Conservation (phyloP, 192 early-diverging fungal species). For the Irineochytrium annulatum region DNA sequence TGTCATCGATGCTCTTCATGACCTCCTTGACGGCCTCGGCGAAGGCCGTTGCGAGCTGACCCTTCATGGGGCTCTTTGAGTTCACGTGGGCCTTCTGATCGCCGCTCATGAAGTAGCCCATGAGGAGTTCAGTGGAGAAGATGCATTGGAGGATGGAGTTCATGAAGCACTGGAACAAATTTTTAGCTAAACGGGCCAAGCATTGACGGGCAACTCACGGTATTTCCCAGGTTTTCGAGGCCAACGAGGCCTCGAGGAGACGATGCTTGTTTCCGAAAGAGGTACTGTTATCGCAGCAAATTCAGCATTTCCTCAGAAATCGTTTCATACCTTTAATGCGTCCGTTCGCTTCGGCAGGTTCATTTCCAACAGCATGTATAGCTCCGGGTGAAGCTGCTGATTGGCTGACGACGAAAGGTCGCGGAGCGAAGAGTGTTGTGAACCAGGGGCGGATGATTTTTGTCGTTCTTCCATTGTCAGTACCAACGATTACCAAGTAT, state of each 20-base stretch:
- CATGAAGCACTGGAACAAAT: conserved; percentile 45
- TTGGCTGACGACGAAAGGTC: no score
- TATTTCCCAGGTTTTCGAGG: conserved; percentile 47
- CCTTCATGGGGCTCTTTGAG: conserved; percentile 27
- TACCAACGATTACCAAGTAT: no score
- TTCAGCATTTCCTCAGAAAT: not conserved
- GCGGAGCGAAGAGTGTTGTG: no score
- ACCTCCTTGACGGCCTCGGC: conserved; percentile 20
- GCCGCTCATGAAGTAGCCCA: conserved; percentile 24
- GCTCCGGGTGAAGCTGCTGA: conserved; percentile 12
- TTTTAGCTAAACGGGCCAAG: not conserved
- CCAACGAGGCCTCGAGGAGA: conserved; percentile 33
- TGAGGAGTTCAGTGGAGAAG: conserved; percentile 33
- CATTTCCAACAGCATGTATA: conserved; percentile 18
- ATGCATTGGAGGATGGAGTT: conserved; percentile 55
- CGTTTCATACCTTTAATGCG: conserved; percentile 14
- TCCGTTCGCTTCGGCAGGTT: conserved; percentile 4
- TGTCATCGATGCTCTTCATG: not conserved
- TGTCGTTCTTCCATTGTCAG: no score
- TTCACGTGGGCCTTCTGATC: conserved; percentile 35
- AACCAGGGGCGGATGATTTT: no score
- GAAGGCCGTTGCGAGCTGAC: conserved; percentile 39
- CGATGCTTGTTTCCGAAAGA: conserved; percentile 7
- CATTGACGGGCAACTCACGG: conserved; percentile 25
- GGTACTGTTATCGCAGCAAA: conserved; percentile 19